Conservation (phyloP, 1,284 basidiomycete genomes). For the Phellinidium pouzarii region DNA sequence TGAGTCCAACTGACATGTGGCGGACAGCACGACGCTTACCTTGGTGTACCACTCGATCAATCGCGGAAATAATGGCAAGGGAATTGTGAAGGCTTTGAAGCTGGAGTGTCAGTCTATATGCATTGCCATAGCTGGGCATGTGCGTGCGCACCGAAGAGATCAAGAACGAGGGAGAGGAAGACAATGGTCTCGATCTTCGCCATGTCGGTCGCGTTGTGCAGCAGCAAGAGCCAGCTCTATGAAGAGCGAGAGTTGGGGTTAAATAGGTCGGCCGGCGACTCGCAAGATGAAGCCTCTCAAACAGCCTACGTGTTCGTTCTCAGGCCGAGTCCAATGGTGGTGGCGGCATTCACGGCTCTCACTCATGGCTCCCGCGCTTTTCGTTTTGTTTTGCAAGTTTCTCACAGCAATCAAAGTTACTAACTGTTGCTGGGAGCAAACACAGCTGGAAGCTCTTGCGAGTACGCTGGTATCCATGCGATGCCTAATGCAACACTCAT, state of each 20-base stretch:
- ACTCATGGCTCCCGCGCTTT: not conserved
- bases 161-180: constrained; percentile 76
- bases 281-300: not conserved
- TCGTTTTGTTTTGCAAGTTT: not conserved
- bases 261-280: constrained; percentile 5
- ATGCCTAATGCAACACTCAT: not conserved
- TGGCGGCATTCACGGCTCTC: constrained; percentile 10
- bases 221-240: constrained; percentile 16
- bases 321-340: constrained; percentile 12
- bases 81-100: constrained; percentile 79
- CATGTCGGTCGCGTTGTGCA: constrained; percentile 34
- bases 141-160: constrained; percentile 70
- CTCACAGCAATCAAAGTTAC: not conserved
- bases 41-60: constrained; percentile 84
- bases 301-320: constrained; percentile 13
- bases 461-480: not conserved
- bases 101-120: constrained; percentile 1
- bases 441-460: not conserved
- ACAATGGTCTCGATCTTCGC: constrained; percentile 69
- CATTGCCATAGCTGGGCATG: constrained; percentile 78
- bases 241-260: not conserved
- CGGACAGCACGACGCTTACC: constrained; percentile 34
- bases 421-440: not conserved
- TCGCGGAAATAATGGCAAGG: constrained; percentile 85
- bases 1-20: constrained; percentile 1